Base-by-base conservation (phyloP, 352 stramenopile genomes). In the Globisporangium takayamanum region DNA sequence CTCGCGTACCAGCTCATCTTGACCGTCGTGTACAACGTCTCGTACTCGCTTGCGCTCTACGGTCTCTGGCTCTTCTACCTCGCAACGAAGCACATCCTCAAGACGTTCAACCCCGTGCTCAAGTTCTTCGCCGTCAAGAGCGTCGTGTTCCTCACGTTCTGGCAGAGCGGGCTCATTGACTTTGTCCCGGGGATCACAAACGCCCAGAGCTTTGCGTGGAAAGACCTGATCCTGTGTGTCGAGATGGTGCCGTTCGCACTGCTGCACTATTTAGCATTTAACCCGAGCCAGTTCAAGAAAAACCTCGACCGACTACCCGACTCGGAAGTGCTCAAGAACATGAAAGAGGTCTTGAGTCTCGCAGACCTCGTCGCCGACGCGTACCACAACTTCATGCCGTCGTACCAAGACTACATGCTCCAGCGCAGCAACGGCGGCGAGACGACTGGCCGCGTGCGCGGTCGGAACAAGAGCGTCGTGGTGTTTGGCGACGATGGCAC, bases 81-180 rank as follows among this genome's bases (percentile, higher is more conserved):
- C 14, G 89, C 88, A 3, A 96, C 84, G 42, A 86, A 91, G 57
- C 78, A 95, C 68, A 89, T 92, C 49, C 62, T 94, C 55, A 76
- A 84, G 68, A 75, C 78, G 26, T 93, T 93, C 59, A 84, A 84
- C 60, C 91, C 91, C 11, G 81, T 97, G 47, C 74, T 94, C 63
- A 97, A 97, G 74, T 97, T 97, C 59, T 86, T 97, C 50, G 87
- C 88, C 0, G 89, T 97, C 55, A 97, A 97, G 69, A 78, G 72
- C 52, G 84, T 97, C 55, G 88, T 97, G 33, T 97, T 97, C 60
- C 79, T 96, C 47, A 97, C 89, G 26, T 97, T 95, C 69, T 97
- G 90, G 84, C 91, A 97, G 62, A 92, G 72, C 51, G 64, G 89
- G 30, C 58, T 96, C 42, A 78, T 97, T n/a, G 70, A 87, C 37